phyloP scores from a whole-genome alignment of 129 eudicot species.

The Deinandra increscens region DNA sequence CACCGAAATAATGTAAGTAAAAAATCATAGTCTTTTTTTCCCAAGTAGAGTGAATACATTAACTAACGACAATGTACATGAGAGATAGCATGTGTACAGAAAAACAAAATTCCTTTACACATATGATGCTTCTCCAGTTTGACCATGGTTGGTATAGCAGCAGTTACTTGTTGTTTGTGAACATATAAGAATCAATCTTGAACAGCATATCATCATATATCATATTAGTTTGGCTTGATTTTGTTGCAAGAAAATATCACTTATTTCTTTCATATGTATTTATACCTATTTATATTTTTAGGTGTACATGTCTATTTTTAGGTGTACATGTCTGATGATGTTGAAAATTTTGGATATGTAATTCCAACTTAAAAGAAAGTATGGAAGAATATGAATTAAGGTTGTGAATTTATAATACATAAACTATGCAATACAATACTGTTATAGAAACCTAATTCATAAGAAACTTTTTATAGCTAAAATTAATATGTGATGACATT shows the following conservation, averaged over 20 bases:
- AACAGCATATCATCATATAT: constrained; percentile 5
- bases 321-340: constrained; percentile 89
- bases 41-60: not conserved
- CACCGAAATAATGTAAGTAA: not conserved
- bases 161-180: not conserved
- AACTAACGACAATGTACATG: not conserved
- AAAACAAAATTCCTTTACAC: not conserved
- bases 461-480: no score
- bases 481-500: no score
- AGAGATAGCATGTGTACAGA: not conserved
- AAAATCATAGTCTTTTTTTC: not conserved
- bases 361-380: no score
- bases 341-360: constrained; percentile 93
- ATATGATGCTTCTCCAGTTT: not conserved
- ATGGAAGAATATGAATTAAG: no score
- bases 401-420: no score
- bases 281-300: constrained; percentile 28
- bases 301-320: no score
- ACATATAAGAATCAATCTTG: not conserved
- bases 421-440: no score
- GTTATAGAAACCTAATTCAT: no score
- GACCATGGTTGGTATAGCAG: not conserved
- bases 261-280: constrained; percentile 24
- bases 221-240: constrained; percentile 15
- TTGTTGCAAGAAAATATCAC: not conserved